These are phyloP conservation scores for Leucoagaricus sp. DNA, from an alignment of 1,284 basidiomycete genomes.

Conservation along the genomic window DNA sequence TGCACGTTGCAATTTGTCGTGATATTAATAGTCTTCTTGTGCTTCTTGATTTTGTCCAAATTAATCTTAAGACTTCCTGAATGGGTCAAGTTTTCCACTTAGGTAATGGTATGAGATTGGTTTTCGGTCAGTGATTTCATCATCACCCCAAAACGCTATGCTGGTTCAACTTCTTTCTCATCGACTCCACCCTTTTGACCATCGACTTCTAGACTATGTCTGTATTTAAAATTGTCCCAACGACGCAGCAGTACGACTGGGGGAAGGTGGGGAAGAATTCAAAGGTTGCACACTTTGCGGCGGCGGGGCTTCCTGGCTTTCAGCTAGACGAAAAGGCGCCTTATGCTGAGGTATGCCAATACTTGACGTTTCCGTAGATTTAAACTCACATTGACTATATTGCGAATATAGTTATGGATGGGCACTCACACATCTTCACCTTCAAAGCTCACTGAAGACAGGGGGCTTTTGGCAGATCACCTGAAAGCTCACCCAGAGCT, in stretches of 20 bases:
- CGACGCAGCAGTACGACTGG: conserved; percentile 76
- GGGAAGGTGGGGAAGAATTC: conserved; percentile 64
- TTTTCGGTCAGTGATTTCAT: neutral
- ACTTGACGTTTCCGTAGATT: neutral
- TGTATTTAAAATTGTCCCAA: conserved; percentile 73
- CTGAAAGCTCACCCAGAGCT: conserved; percentile 68
- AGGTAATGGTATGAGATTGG: neutral
- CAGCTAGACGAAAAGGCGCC: conserved; percentile 44
- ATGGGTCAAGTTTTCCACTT: conserved; percentile 4
- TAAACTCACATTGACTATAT: neutral
- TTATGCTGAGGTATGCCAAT: conserved; percentile 54
- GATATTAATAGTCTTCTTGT: neutral
- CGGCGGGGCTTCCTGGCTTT: conserved; percentile 42
- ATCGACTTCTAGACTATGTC: conserved; percentile 10
- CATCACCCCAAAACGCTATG: neutral
- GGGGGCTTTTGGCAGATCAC: conserved; percentile 54
- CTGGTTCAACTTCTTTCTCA: neutral
- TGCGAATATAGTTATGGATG: conserved; percentile 86
- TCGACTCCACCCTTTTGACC: neutral
- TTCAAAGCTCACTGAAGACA: conserved; percentile 57
- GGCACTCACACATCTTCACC: conserved; percentile 93
- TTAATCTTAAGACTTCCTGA: too few relatives aligned
- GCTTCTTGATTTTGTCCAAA: too few relatives aligned
- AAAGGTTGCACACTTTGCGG: conserved; percentile 58
- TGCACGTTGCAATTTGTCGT: neutral